Conservation (phyloP, 169 alveolate species). For the Plasmodium fragile region DNA sequence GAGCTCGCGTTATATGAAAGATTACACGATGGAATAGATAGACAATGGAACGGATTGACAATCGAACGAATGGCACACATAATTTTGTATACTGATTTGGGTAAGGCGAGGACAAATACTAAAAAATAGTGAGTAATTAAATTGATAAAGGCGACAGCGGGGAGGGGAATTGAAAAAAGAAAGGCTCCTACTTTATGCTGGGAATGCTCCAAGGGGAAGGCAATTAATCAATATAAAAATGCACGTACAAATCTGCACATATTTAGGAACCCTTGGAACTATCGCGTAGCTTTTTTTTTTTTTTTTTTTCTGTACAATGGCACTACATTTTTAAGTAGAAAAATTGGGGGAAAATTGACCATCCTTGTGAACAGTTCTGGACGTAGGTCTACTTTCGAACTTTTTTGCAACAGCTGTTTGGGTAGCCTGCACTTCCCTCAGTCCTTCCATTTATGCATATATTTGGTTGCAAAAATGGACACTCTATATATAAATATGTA, state of each 20-base stretch:
- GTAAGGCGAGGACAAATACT: background rate
- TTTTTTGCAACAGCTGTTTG: background rate
- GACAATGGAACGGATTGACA: background rate
- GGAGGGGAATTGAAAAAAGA: background rate
- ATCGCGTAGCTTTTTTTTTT: background rate
- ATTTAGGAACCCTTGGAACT: background rate
- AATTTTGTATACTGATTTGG: background rate
- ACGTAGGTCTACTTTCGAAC: background rate
- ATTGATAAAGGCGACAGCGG: background rate
- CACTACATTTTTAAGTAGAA: background rate
- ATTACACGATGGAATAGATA: too few species aligned
- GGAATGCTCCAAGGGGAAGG: background rate
- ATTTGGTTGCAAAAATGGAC: background rate
- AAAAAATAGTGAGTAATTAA: background rate
- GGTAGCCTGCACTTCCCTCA: background rate
- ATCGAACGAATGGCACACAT: background rate
- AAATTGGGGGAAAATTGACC: background rate
- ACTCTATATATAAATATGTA: background rate
- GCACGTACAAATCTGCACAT: background rate
- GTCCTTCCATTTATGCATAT: background rate
- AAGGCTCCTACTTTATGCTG: background rate
- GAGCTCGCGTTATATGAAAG: background rate
- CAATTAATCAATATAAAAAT: background rate
- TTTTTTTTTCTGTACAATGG: background rate
- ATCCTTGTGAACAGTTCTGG: background rate